Evolutionary conservation across 352 stramenopile genomes (phyloP).

Genomic region (Globisporangium parvum): DNA sequence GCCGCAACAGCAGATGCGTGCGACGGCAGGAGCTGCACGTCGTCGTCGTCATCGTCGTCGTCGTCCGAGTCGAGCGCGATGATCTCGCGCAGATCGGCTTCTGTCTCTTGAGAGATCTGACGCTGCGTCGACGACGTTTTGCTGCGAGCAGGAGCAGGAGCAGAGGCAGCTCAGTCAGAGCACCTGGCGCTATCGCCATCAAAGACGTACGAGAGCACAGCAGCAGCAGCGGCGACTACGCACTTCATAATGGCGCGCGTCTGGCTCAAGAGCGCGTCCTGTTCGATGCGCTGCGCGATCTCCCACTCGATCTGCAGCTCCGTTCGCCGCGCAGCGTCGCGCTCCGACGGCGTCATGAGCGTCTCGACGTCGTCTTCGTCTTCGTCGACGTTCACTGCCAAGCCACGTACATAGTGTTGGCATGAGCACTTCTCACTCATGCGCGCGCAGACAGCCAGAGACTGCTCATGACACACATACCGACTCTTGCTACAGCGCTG

Average conservation of each 20-base stretch:
- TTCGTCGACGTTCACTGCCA: constrained; percentile 18
- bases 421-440: not conserved
- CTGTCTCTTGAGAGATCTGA: constrained; percentile 14
- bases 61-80: constrained; percentile 60
- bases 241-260: constrained; percentile 57
- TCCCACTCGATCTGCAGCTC: constrained; percentile 44
- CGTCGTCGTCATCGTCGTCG: constrained; percentile 28
- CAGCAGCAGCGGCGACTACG: no score
- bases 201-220: no score
- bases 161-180: no score
- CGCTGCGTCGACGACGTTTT: constrained; percentile 23
- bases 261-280: constrained; percentile 54
- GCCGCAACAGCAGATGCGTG: not conserved
- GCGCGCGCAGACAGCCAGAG: not conserved
- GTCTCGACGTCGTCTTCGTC: constrained; percentile 20
- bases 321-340: constrained; percentile 23
- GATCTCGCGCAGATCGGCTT: constrained; percentile 17
- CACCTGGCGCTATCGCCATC: not conserved
- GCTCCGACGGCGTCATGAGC: constrained; percentile 35
- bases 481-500: constrained; percentile 13
- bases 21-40: not conserved
- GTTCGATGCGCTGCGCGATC: constrained; percentile 39
- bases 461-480: constrained; percentile 1
- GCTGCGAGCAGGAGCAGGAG: constrained; percentile 6
- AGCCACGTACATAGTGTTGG: not conserved